Conservation (phyloP, 148 eudicot genomes). For the Drosera capensis region DNA sequence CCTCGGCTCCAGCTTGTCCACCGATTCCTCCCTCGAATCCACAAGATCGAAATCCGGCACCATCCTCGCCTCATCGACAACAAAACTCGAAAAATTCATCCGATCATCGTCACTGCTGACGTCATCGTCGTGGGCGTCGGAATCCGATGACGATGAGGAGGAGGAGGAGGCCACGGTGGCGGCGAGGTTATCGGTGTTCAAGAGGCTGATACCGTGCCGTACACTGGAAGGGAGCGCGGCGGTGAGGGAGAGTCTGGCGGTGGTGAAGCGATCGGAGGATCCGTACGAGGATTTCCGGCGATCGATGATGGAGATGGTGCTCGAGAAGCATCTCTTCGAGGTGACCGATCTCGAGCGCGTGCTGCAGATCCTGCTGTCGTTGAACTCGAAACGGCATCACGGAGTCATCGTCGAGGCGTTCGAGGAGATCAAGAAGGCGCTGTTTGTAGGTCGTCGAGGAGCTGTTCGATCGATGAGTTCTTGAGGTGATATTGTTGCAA, state of each 20-base stretch:
- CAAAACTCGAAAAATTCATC: not conserved
- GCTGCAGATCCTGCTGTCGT: conserved; percentile 43
- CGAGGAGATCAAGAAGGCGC: conserved; percentile 44
- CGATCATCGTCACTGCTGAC: not conserved
- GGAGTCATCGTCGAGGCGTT: conserved; percentile 52
- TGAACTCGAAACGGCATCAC: conserved; percentile 47
- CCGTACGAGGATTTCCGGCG: conserved; percentile 66
- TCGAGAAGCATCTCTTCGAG: conserved; percentile 71
- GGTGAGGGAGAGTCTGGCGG: conserved; percentile 72
- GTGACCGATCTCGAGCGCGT: conserved; percentile 49
- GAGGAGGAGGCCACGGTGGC: conserved; percentile 15
- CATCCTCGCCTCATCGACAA: conserved; percentile 5
- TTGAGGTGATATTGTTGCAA: no score
- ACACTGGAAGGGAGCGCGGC: conserved; percentile 63
- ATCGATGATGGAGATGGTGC: conserved; percentile 82
- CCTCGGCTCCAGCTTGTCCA: conserved; percentile 34
- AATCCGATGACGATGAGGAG: conserved; percentile 20
- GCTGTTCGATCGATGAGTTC: no score
- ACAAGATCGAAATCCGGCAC: no score
- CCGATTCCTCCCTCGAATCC: conserved; percentile 20
- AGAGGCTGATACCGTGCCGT: conserved; percentile 54
- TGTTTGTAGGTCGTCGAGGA: no score
- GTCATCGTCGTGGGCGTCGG: conserved; percentile 8
- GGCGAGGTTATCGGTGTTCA: conserved; percentile 52
- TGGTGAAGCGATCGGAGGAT: conserved; percentile 57